phyloP scores from a whole-genome alignment of 805 yeast genomes.

The Candida insectalens region DNA sequence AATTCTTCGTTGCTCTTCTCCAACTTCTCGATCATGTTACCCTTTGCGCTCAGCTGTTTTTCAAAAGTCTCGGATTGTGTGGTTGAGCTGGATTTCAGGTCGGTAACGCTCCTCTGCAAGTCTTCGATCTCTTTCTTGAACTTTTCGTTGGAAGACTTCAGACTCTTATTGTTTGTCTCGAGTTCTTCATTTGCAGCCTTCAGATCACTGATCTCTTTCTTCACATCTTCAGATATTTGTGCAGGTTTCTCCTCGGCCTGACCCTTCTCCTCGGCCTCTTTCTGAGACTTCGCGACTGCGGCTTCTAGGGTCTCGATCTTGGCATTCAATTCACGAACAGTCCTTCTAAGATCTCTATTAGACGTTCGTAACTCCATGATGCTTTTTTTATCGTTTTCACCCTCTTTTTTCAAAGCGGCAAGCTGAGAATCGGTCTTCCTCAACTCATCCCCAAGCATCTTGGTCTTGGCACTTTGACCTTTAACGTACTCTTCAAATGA shows the following conservation, averaged over 20 bases:
- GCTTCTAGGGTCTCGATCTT: background rate
- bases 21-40: too few relatives aligned
- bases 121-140: background rate
- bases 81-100: too few relatives aligned
- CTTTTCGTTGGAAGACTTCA: background rate
- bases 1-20: too few relatives aligned
- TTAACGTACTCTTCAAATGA: conserved; percentile 59
- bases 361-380: conserved; percentile 8
- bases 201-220: conserved; percentile 1
- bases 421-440: conserved; percentile 29
- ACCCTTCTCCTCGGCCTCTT: too few relatives aligned
- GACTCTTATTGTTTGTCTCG: too few relatives aligned
- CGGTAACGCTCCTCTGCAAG: conserved; percentile 2
- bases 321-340: background rate
- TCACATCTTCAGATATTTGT: background rate
- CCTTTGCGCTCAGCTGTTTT: too few relatives aligned
- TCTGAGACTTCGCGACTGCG: background rate
- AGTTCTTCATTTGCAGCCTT: background rate
- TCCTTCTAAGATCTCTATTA: background rate
- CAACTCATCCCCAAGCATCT: conserved; percentile 57
- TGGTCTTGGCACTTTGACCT: conserved; percentile 50
- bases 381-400: conserved; percentile 4
- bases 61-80: too few relatives aligned
- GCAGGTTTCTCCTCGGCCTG: too few relatives aligned
- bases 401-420: conserved; percentile 9